Conservation (phyloP, 202 grass and related monocot genomes). For the Carex arenaria region DNA sequence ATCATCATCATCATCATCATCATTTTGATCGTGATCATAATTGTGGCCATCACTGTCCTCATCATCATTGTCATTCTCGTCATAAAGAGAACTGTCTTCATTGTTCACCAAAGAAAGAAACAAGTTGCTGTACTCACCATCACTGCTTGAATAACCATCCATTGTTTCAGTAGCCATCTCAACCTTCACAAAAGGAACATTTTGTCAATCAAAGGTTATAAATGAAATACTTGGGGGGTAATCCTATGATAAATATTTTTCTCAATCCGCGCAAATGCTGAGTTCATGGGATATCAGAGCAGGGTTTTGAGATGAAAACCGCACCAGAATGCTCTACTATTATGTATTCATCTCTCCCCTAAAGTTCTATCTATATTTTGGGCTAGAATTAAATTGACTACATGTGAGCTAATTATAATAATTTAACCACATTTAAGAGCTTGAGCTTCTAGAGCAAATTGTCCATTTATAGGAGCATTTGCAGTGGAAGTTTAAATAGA, state of each 20-base stretch:
- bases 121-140: neutral
- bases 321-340: neutral
- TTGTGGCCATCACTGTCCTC: slow-evolving; percentile 13
- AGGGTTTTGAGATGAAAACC: neutral
- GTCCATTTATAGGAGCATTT: neutral
- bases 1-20: neutral
- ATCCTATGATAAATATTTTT: neutral
- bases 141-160: slow-evolving; percentile 20
- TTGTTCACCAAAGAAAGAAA: neutral
- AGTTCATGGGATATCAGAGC: neutral
- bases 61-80: neutral
- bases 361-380: neutral
- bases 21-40: neutral
- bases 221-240: neutral
- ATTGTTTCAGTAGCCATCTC: neutral
- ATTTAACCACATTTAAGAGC: slow-evolving; percentile 5
- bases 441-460: neutral
- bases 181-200: slow-evolving; percentile 34
- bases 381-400: neutral
- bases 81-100: slow-evolving; percentile 9
- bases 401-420: neutral
- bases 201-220: neutral
- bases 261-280: neutral
- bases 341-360: neutral
- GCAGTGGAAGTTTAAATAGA: neutral